Evolutionary conservation across 495 filamentous ascomycete genomes (phyloP), one percentile per base, ranked within the genome.

Genomic region (Tuber borchii): DNA sequence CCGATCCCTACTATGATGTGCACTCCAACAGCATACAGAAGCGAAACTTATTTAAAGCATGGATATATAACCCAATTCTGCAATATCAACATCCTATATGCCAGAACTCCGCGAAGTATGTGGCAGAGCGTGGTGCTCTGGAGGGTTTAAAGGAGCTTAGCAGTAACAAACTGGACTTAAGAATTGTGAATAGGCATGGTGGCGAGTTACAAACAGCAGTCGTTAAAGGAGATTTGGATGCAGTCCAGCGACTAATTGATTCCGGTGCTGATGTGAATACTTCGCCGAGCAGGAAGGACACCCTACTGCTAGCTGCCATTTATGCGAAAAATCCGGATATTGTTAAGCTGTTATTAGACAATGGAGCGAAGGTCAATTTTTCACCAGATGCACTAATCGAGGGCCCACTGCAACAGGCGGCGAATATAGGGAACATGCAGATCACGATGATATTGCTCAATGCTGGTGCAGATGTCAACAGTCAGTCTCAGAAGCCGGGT

Each of bases 371-470:
- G 20, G 70, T 77, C 39, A 45, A 74, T 46, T 12, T n/a, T 19
- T n/a, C 26, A 19, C 37, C 43, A 7, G 7, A 19, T 26, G 26
- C 39, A 16, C 14, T 37, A 1, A 14, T 1, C 4, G 14, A 12
- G 19, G 39, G 1, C 6, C 69, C 68, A 3, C 31, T 74, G 26
- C 69, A 2, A 34, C 22, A 12, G 3, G 68, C 75, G n/a, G 72
- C 34, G 14, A 8, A 42, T 2, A 20, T 17, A 37, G 56, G 39
- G 9, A 3, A 74, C 71, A 3, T 65, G 44, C 45, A 31, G n/a
- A 77, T 68, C 45, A 48, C 71, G 20, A 74, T 71, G 8, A 71
- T 68, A 10, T 48, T 77, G 37, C 69, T 74, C 10, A 46, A 71
- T 7, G 17, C 19, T 10, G 65, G 72, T 0, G 75, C 68, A 9